Evolutionary conservation across 441 rosid genomes (phyloP).

Genomic region (Melastoma candidum): DNA sequence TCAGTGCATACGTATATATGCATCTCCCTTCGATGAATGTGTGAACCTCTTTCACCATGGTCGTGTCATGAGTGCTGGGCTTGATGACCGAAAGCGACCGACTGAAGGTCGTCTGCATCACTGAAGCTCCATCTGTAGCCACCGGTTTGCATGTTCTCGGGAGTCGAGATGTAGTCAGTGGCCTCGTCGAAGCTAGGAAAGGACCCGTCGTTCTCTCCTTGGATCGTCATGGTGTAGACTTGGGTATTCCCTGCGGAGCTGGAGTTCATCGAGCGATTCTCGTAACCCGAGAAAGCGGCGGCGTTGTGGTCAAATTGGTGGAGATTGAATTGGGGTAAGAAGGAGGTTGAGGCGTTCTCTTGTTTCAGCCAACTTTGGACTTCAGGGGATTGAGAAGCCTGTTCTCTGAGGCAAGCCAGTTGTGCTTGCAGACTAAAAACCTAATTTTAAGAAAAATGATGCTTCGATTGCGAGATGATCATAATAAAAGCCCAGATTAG

Average conservation of each 20-base stretch:
- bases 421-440: slow-evolving; percentile 82
- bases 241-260: slow-evolving; percentile 22
- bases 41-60: too few species aligned
- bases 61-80: slow-evolving; percentile 28
- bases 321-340: slow-evolving; percentile 20
- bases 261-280: slow-evolving; percentile 24
- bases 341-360: slow-evolving; percentile 18
- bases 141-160: slow-evolving; percentile 28
- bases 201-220: slow-evolving; percentile 26
- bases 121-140: slow-evolving; percentile 37
- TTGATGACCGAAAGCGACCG: slow-evolving; percentile 38
- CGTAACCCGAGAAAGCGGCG: slow-evolving; percentile 13
- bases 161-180: slow-evolving; percentile 23
- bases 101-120: slow-evolving; percentile 45
- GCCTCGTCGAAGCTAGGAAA: slow-evolving; percentile 35
- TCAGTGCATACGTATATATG: too few species aligned
- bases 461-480: neutral
- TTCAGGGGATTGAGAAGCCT: slow-evolving; percentile 38
- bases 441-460: slow-evolving; percentile 21
- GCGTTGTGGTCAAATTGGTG: slow-evolving; percentile 9
- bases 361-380: slow-evolving; percentile 32
- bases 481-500: slow-evolving; percentile 9
- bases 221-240: slow-evolving; percentile 24
- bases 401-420: slow-evolving; percentile 67
- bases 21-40: too few species aligned